These are phyloP conservation scores for Botryotinia calthae DNA, from an alignment of 2,329 filamentous ascomycete genomes.

Conservation along the genomic window DNA sequence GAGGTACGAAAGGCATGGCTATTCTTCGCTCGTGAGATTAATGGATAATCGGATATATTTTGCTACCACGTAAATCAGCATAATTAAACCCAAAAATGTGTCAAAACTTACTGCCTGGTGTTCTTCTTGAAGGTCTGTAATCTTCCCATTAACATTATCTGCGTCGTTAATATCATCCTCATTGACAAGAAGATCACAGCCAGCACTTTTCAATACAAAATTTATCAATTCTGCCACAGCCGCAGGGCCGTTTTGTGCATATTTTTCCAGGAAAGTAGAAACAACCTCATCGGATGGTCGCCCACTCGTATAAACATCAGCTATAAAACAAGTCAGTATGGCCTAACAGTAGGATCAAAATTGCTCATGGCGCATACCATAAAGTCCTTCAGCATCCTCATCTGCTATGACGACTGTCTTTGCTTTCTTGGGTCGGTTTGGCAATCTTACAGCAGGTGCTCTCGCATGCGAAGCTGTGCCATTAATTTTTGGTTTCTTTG, in stretches of 20 bases:
- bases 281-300: constrained; percentile 56
- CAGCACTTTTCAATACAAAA: constrained; percentile 67
- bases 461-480: constrained; percentile 55
- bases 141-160: constrained; percentile 75
- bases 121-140: constrained; percentile 82
- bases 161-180: constrained; percentile 84
- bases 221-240: constrained; percentile 64
- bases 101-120: constrained; percentile 67
- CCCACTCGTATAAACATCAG: constrained; percentile 62
- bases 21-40: constrained; percentile 77
- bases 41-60: constrained; percentile 85
- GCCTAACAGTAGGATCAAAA: neutral
- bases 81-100: neutral
- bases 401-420: constrained; percentile 48
- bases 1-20: constrained; percentile 74
- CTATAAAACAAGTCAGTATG: constrained; percentile 43
- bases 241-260: constrained; percentile 51
- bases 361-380: constrained; percentile 30
- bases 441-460: constrained; percentile 48
- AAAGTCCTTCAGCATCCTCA: constrained; percentile 32
- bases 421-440: constrained; percentile 36
- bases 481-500: constrained; percentile 64
- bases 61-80: constrained; percentile 45
- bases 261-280: constrained; percentile 58
- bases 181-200: constrained; percentile 76